These are phyloP conservation scores for Cryphonectria parasitica DNA, from an alignment of 2,329 filamentous ascomycete genomes.

Conservation along the genomic window DNA sequence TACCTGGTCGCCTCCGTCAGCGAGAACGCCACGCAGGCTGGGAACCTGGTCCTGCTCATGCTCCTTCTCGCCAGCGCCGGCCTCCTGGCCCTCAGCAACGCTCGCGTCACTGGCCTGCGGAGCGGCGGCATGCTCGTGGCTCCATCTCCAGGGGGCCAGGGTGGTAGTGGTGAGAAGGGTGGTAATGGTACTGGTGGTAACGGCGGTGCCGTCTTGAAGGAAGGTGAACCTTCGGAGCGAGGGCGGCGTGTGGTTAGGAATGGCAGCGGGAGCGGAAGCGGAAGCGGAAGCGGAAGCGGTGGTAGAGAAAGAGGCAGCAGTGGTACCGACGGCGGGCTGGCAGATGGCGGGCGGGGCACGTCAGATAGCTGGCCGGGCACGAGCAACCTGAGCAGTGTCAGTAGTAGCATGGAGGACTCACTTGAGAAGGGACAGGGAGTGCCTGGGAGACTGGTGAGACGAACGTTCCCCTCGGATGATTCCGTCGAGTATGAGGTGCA, in stretches of 20 bases:
- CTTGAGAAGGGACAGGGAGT: conserved; percentile 33
- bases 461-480: conserved; percentile 13
- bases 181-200: background rate
- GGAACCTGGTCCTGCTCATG: conserved; percentile 54
- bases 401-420: conserved; percentile 29
- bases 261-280: background rate
- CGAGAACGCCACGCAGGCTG: conserved; percentile 58
- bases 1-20: conserved; percentile 60
- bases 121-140: conserved; percentile 55
- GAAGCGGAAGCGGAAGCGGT: background rate
- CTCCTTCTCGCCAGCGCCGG: conserved; percentile 57
- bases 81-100: conserved; percentile 58
- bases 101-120: conserved; percentile 48
- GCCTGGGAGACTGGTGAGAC: conserved; percentile 2
- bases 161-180: background rate
- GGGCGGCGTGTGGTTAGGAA: background rate
- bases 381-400: conserved; percentile 24
- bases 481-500: conserved; percentile 24
- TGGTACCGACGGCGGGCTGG: background rate
- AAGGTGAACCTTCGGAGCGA: background rate
- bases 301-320: background rate
- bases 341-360: background rate
- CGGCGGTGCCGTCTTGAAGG: background rate
- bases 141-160: conserved; percentile 35
- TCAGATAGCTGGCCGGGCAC: conserved; percentile 26